These are phyloP conservation scores for Candida maris DNA, from an alignment of 805 yeast species.

Conservation along the genomic window DNA sequence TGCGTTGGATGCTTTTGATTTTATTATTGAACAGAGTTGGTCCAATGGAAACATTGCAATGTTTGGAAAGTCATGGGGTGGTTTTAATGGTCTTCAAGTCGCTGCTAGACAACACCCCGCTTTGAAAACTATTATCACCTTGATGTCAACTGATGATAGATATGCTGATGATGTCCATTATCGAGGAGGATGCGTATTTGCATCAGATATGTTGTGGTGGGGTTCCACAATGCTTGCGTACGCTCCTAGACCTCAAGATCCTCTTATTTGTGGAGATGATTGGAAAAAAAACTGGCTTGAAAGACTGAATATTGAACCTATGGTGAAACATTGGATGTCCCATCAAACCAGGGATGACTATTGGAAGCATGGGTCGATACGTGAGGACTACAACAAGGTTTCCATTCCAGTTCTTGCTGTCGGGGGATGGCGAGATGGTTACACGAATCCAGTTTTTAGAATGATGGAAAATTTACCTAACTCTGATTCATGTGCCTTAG, in stretches of 20 bases:
- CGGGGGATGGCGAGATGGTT: conserved; percentile 50
- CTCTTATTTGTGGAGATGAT: conserved; percentile 33
- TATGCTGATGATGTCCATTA: conserved; percentile 49
- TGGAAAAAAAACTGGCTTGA: conserved; percentile 42
- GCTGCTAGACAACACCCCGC: conserved; percentile 47
- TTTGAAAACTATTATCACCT: conserved; percentile 39
- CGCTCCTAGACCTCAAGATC: conserved; percentile 46
- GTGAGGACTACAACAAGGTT: conserved; percentile 38
- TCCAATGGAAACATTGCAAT: conserved; percentile 44
- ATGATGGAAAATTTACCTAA: conserved; percentile 40
- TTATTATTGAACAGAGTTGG: conserved; percentile 40
- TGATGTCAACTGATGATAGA: conserved; percentile 46
- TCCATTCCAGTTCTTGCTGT: conserved; percentile 41
- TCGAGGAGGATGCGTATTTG: conserved; percentile 43
- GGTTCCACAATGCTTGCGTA: conserved; percentile 44
- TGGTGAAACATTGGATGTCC: conserved; percentile 39
- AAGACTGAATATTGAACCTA: conserved; percentile 37
- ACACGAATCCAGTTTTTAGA: conserved; percentile 42
- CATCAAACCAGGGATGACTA: conserved; percentile 44
- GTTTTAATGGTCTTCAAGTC: conserved; percentile 43
- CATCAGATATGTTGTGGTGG: conserved; percentile 49
- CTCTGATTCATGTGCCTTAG: conserved; percentile 34
- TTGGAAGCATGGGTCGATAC: conserved; percentile 47
- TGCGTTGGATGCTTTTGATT: conserved; percentile 39
- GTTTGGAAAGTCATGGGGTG: conserved; percentile 51